Evolutionary conservation across 805 yeast species (phyloP).

Genomic region (Lachancea quebecensis): DNA sequence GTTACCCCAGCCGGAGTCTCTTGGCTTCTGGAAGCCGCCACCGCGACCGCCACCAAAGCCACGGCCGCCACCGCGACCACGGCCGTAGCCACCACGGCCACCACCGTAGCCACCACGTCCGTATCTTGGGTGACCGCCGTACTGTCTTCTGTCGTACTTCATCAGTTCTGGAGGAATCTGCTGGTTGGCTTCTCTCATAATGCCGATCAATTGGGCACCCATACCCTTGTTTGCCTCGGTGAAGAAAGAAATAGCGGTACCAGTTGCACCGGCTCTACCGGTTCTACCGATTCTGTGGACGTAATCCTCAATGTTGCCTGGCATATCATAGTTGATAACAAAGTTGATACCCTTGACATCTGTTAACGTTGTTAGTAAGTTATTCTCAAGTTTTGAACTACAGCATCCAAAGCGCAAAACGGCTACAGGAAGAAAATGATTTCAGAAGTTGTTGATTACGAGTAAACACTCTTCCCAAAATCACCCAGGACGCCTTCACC

Average conservation of each 20-base stretch:
- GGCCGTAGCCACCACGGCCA: constrained; percentile 36
- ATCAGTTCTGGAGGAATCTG: constrained; percentile 72
- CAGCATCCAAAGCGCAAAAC: constrained; percentile 4
- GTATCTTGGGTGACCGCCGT: constrained; percentile 55
- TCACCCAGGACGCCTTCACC: constrained; percentile 2
- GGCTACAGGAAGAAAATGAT: background rate
- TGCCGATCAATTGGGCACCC: constrained; percentile 84
- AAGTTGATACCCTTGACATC: constrained; percentile 96
- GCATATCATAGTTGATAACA: constrained; percentile 95
- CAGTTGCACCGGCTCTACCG: constrained; percentile 96
- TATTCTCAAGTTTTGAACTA: background rate
- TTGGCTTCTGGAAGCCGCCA: constrained; percentile 30
- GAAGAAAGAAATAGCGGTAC: constrained; percentile 93
- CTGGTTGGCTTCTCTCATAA: constrained; percentile 94
- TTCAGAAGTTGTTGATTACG: constrained; percentile 1
- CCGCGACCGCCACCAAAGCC: constrained; percentile 35
- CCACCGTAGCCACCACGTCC: constrained; percentile 46
- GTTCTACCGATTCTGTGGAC: constrained; percentile 99
- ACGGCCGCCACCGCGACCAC: constrained; percentile 34
- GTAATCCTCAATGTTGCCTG: constrained; percentile 96
- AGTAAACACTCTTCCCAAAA: constrained; percentile 3
- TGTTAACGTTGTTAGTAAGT: constrained; percentile 33
- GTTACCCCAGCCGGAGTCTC: constrained; percentile 38
- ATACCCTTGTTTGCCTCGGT: constrained; percentile 79
- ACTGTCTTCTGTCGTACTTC: constrained; percentile 68